Evolutionary conservation across 2,329 filamentous ascomycete species (phyloP).

Genomic region (Cladosporium sp.): DNA sequence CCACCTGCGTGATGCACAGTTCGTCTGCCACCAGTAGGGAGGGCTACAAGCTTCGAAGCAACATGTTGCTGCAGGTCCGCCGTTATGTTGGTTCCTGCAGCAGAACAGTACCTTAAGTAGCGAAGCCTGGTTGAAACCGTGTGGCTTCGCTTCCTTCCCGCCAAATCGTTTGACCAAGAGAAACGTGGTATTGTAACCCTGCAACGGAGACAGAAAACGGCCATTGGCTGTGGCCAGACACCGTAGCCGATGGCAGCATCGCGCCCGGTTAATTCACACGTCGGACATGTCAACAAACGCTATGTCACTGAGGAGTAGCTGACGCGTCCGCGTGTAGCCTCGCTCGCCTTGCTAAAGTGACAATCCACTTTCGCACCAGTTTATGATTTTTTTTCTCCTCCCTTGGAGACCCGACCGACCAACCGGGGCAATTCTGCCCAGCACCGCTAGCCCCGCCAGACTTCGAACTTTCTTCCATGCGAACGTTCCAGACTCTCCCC

Average conservation of each 20-base stretch:
- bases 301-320: not conserved
- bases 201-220: no score
- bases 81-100: conserved; percentile 11
- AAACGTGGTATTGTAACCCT: no score
- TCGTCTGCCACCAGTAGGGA: not conserved
- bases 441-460: conserved; percentile 10
- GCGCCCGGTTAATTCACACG: no score
- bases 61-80: conserved; percentile 8
- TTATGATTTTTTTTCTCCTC: not conserved
- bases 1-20: not conserved
- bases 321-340: not conserved
- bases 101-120: not conserved
- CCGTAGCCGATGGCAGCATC: no score
- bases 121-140: conserved; percentile 3
- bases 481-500: not conserved
- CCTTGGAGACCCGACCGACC: not conserved
- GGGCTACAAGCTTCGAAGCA: not conserved
- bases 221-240: no score
- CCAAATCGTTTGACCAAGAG: not conserved
- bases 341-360: no score
- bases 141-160: conserved; percentile 7
- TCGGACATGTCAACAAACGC: no score
- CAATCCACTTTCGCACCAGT: not conserved
- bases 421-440: not conserved
- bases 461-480: not conserved